Evolutionary conservation across 2,329 filamentous ascomycete genomes (phyloP).

Genomic region (Emydomyces testavorans): DNA sequence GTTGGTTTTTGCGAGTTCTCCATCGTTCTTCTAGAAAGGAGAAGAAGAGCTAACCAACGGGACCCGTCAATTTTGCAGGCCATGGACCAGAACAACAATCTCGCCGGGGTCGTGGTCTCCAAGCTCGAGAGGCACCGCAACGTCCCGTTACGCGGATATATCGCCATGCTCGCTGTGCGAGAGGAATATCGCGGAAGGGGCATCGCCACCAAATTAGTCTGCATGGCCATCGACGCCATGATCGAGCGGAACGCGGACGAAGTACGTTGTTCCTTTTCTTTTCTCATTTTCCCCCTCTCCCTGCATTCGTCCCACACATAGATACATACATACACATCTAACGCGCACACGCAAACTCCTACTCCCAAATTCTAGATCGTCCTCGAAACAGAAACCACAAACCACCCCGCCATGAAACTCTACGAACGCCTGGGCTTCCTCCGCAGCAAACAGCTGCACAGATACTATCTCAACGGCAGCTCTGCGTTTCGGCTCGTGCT

Average conservation of each 20-base stretch:
- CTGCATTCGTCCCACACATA: neutral
- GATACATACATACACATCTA: neutral
- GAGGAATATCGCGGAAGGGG: slow-evolving; percentile 69
- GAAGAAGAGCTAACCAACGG: neutral
- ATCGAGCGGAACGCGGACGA: slow-evolving; percentile 72
- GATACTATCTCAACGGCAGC: slow-evolving; percentile 94
- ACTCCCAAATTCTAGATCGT: slow-evolving; percentile 48
- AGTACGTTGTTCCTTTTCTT: slow-evolving; percentile 27
- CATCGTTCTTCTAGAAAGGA: neutral
- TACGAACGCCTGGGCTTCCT: slow-evolving; percentile 91
- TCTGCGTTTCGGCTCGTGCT: slow-evolving; percentile 83
- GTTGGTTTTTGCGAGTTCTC: slow-evolving; percentile 36
- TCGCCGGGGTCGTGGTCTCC: slow-evolving; percentile 86
- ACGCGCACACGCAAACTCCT: too few relatives aligned
- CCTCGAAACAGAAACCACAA: slow-evolving; percentile 90
- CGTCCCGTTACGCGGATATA: slow-evolving; percentile 82
- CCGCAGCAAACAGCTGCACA: slow-evolving; percentile 79
- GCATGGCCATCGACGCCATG: slow-evolving; percentile 86
- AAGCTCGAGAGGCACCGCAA: slow-evolving; percentile 86
- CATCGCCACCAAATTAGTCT: slow-evolving; percentile 80
- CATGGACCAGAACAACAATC: slow-evolving; percentile 40
- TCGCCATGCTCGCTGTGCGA: slow-evolving; percentile 93
- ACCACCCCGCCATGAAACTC: slow-evolving; percentile 75
- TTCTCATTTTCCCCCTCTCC: neutral
- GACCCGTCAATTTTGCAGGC: too few relatives aligned